These are phyloP conservation scores for Chlorella sp. DNA, from an alignment of 139 green algal species.

Conservation along the genomic window DNA sequence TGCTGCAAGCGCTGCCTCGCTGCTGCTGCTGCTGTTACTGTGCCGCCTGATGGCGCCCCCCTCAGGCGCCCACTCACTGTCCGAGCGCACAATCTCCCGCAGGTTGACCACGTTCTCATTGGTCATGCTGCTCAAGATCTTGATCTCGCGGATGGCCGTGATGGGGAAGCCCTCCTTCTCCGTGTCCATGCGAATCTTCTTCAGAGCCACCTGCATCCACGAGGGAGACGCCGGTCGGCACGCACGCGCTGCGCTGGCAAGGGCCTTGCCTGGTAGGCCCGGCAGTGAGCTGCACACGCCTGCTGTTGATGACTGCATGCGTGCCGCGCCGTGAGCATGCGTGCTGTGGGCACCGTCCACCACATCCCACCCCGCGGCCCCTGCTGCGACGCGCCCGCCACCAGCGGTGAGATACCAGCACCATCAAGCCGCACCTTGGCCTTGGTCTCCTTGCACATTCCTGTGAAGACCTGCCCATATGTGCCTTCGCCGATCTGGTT, in stretches of 20 bases:
- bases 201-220: slow-evolving; percentile 71
- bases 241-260: too few relatives aligned
- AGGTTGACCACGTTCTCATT: slow-evolving; percentile 94
- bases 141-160: slow-evolving; percentile 98
- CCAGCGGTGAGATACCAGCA: too few relatives aligned
- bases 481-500: slow-evolving; percentile 81
- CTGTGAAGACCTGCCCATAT: slow-evolving; percentile 67
- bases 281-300: too few relatives aligned
- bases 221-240: neutral
- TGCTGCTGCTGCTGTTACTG: too few relatives aligned
- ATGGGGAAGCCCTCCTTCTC: slow-evolving; percentile 99
- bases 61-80: slow-evolving; percentile 32
- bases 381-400: too few relatives aligned
- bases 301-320: too few relatives aligned
- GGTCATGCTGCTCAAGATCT: slow-evolving; percentile 84
- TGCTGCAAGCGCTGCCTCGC: too few relatives aligned
- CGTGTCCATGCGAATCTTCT: slow-evolving; percentile 99
- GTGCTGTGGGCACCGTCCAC: too few relatives aligned
- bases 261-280: too few relatives aligned
- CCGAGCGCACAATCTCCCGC: slow-evolving; percentile 91
- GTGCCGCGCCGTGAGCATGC: too few relatives aligned
- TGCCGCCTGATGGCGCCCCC: too few relatives aligned
- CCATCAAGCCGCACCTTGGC: slow-evolving; percentile 16
- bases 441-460: slow-evolving; percentile 23
- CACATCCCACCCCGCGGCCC: too few relatives aligned